Evolutionary conservation across 352 stramenopile species (phyloP).

Genomic region (Phytophthora boehmeriae): DNA sequence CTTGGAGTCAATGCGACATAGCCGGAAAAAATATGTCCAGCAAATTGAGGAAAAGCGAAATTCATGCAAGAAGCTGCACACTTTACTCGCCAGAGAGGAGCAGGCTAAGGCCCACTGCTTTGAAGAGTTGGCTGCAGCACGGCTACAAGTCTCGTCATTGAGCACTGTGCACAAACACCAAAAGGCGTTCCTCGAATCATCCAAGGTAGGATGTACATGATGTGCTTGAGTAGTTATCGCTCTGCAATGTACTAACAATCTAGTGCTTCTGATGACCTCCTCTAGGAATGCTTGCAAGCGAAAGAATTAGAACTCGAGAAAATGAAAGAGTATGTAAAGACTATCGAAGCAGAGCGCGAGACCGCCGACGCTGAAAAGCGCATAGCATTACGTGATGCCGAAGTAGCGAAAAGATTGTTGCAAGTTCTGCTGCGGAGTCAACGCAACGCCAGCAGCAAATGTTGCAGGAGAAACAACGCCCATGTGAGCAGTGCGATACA

Average conservation of each 20-base stretch:
- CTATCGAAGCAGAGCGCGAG: slow-evolving; percentile 61
- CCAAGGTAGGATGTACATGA: slow-evolving; percentile 48
- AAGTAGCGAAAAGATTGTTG: slow-evolving; percentile 73
- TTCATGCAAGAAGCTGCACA: slow-evolving; percentile 74
- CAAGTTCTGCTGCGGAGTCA: slow-evolving; percentile 41
- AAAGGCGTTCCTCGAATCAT: slow-evolving; percentile 65
- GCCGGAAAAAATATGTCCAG: slow-evolving; percentile 75
- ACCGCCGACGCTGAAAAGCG: slow-evolving; percentile 55
- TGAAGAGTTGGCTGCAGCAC: slow-evolving; percentile 72
- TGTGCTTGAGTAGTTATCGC: background rate
- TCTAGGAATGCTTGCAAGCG: slow-evolving; percentile 55
- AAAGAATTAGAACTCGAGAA: slow-evolving; percentile 71
- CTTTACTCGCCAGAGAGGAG: slow-evolving; percentile 64
- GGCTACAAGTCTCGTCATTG: slow-evolving; percentile 77
- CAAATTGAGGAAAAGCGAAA: slow-evolving; percentile 85
- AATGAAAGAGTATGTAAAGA: slow-evolving; percentile 69
- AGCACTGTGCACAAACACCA: slow-evolving; percentile 81
- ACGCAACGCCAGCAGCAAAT: slow-evolving; percentile 58
- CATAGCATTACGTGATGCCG: slow-evolving; percentile 59
- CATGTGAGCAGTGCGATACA: slow-evolving; percentile 64
- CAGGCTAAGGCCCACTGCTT: slow-evolving; percentile 75
- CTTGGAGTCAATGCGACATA: slow-evolving; percentile 60
- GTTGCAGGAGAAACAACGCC: slow-evolving; percentile 55
- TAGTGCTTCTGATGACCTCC: background rate
- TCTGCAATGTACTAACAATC: slow-evolving; percentile 13